Conservation (phyloP, 1,284 basidiomycete species). For the Puccinia novopanici region DNA sequence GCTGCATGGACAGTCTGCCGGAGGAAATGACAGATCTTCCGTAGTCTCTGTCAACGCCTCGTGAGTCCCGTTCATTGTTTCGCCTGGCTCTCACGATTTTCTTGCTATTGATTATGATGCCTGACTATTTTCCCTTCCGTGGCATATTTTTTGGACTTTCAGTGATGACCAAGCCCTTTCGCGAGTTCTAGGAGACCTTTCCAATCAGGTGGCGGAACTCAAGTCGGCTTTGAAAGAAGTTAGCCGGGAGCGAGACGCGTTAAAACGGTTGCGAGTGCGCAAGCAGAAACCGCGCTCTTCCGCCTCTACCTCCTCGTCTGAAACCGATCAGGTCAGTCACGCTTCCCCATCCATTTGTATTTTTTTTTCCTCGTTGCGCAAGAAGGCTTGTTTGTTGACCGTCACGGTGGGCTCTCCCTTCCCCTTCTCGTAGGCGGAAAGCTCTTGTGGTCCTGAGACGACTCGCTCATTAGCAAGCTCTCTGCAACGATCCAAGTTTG, state of each 20-base stretch:
- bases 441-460: slow-evolving; percentile 10
- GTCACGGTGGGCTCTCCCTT: not conserved
- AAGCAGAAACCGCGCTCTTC: slow-evolving; percentile 4
- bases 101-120: too few relatives aligned
- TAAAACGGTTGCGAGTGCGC: slow-evolving; percentile 12
- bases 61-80: slow-evolving; percentile 14
- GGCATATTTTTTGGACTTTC: not conserved
- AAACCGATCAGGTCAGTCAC: slow-evolving; percentile 4
- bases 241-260: slow-evolving; percentile 28
- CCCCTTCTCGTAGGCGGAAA: slow-evolving; percentile 17
- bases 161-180: slow-evolving; percentile 40
- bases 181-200: slow-evolving; percentile 37
- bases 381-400: not conserved
- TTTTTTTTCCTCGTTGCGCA: too few relatives aligned
- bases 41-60: slow-evolving; percentile 16
- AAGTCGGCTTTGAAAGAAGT: slow-evolving; percentile 45
- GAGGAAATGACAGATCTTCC: slow-evolving; percentile 7
- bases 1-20: not conserved
- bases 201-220: slow-evolving; percentile 36
- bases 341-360: too few relatives aligned
- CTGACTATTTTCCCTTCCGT: too few relatives aligned
- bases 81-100: too few relatives aligned
- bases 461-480: slow-evolving; percentile 29
- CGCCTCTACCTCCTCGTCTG: slow-evolving; percentile 11
- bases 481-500: slow-evolving; percentile 30